phyloP scores from a whole-genome alignment of 169 alveolate genomes.

The Babesia divergens region DNA sequence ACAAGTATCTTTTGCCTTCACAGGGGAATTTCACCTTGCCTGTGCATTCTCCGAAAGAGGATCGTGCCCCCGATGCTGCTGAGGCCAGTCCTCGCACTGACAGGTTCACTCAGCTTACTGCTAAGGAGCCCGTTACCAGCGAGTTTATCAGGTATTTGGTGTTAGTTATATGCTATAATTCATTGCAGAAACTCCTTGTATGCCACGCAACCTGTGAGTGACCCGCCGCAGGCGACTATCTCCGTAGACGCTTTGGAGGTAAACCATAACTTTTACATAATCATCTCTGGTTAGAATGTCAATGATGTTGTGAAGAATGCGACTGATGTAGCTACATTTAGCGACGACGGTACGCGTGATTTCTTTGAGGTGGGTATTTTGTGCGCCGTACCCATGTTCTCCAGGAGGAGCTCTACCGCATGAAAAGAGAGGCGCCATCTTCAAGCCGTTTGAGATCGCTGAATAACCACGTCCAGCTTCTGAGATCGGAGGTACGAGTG shows the following conservation, averaged over 20 bases:
- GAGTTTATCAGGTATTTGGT: neutral
- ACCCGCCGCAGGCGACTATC: constrained; percentile 40
- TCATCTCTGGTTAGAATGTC: constrained; percentile 17
- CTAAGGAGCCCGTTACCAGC: neutral
- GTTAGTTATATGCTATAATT: neutral
- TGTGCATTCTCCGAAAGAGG: neutral
- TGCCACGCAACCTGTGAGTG: constrained; percentile 52
- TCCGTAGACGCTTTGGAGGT: constrained; percentile 60
- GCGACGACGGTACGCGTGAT: constrained; percentile 44
- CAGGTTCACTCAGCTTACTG: neutral
- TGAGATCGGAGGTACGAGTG: neutral
- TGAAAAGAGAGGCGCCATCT: constrained; percentile 26
- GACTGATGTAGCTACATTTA: constrained; percentile 25
- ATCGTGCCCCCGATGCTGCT: neutral
- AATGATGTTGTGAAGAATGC: constrained; percentile 37
- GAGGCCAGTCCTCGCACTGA: neutral
- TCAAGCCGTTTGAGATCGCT: neutral
- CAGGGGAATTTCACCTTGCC: neutral
- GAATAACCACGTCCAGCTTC: neutral
- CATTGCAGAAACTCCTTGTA: constrained; percentile 40
- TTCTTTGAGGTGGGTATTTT: constrained; percentile 32
- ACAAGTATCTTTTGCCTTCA: constrained; percentile 1
- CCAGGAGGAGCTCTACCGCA: constrained; percentile 57
- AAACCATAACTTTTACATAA: neutral
- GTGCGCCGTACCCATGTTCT: neutral